Evolutionary conservation across 495 filamentous ascomycete species (phyloP), one percentile per base, ranked within the genome.

Genomic region (Penicillium antarcticum): DNA sequence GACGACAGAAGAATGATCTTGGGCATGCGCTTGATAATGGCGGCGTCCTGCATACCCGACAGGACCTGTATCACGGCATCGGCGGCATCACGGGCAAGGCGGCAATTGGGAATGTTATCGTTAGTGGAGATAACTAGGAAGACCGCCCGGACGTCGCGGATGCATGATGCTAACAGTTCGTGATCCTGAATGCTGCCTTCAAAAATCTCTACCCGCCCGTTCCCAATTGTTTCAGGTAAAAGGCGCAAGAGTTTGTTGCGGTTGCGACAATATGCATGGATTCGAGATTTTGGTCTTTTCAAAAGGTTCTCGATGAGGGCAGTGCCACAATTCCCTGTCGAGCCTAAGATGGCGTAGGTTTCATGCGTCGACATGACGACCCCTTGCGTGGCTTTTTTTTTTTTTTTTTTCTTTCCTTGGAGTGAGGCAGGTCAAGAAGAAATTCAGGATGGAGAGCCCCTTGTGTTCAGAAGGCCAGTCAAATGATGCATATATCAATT

Each of bases 1-100:
- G 74, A 75, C 11, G 53, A 62, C 23, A 79, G 67, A 17, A 74
- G 56, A 18, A 77, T 46, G 13, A 80, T 52, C 45, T 61, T 68
- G 1, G 75, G 74, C 12, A 61, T n/a, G 26, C 26, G 0, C 7
- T 29, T 29, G 26, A 7, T 29, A 9, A 1, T 9, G 26, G 26
- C 7, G 26, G 26, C 5, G 26, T 29, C 26, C 26, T 19, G 36
- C 16, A 38, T 38, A 19, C 16, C 10, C 36, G 5, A 29, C 26
- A 29, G 26, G 26, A 29, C 26, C 26, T 29, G 26, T 7, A 29
- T 29, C 26, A 29, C 26, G 8, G 26, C 26, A 1, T 38, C 14
- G 14, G 36, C 36, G 3, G 36, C 18, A 18, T 38, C 36, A 4
- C 16, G 36, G 18, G 14, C 36, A 11, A 38, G 14, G 5, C 10